Evolutionary conservation across 345 rosid species (phyloP).

Genomic region (Punica granatum): DNA sequence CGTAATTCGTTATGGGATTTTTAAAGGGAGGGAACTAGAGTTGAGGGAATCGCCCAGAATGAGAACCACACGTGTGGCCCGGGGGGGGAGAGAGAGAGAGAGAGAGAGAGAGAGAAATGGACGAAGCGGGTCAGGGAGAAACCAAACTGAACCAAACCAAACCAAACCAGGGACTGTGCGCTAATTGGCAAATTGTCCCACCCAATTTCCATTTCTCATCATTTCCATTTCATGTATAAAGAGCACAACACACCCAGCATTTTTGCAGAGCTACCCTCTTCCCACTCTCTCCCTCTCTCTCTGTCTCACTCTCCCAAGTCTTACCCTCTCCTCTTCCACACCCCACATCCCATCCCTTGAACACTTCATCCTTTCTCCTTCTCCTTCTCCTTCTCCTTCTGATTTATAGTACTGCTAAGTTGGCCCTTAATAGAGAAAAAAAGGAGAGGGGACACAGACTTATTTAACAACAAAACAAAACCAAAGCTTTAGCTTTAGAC

Average conservation of each 20-base stretch:
- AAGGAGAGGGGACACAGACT: neutral
- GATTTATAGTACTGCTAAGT: constrained; percentile 9
- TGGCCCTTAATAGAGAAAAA: constrained; percentile 4
- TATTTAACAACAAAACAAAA: neutral
- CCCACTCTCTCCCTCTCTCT: constrained; percentile 15
- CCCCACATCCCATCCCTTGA: too few relatives aligned
- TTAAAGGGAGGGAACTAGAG: too few relatives aligned
- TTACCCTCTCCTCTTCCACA: too few relatives aligned
- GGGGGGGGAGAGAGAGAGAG: constrained; percentile 34
- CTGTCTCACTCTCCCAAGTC: too few relatives aligned
- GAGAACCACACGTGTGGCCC: constrained; percentile 62
- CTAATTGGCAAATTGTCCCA: neutral
- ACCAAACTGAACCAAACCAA: too few relatives aligned
- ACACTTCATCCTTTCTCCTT: too few relatives aligned
- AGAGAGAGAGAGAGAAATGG: too few relatives aligned
- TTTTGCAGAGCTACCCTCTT: constrained; percentile 7
- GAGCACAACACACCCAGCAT: too few relatives aligned
- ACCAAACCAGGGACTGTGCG: too few relatives aligned
- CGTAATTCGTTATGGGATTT: too few relatives aligned
- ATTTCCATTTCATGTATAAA: too few relatives aligned
- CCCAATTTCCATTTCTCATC: too few relatives aligned
- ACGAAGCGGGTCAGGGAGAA: neutral
- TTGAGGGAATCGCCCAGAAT: neutral
- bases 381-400: constrained; percentile 12
- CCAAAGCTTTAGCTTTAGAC: constrained; percentile 2